Evolutionary conservation across 208 protist species (phyloP), one percentile per base, ranked within the genome.

Genomic region (Leishmania arabica): DNA sequence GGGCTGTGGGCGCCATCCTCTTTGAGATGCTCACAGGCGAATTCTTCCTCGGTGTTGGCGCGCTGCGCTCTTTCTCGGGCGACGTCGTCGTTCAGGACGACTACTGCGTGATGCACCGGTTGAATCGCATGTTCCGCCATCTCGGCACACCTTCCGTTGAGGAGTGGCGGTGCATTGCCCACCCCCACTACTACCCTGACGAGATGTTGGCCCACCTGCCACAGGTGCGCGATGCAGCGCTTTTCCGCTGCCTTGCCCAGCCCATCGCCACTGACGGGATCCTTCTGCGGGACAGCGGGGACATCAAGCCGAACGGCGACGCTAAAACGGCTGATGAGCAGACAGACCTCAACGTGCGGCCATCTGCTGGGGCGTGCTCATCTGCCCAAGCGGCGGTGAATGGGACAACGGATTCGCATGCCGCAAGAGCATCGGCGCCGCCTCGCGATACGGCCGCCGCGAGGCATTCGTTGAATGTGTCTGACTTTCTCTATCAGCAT

Each of bases 41-140:
- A 37, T 95, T 99, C 27, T 85, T 99, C 40, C 99, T 99, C 86
- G 95, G 98, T 51, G 98, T 98, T 40, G 95, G 98, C 82, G 91
- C 92, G 31, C 80, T 98, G 49, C 92, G 93, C 21, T 85, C 77
- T 19, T 89, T 88, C 24, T 94, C 98, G 47, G 89, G 89, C 45
- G 92, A 96, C 75, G 87, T 96, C 70, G 79, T 98, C 17, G 77
- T 86, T 47, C 82, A 83, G 42, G 78, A 78, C 60, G 86, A 89
- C 80, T 89, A 86, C 82, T 90, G 88, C 54, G 95, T 97, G 42
- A 95, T 97, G 64, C 82, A 90, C 40, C 95, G 99, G 84, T 91
- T 99, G 42, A 98, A 99, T 86, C 89, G 95, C 62, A 99, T 99
- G 84, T 99, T 99, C 84, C 88, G 95, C 71, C 84, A 93, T 60